These are phyloP conservation scores for Aspergillus viridinutans DNA, from an alignment of 2,329 filamentous ascomycete genomes.

Conservation along the genomic window DNA sequence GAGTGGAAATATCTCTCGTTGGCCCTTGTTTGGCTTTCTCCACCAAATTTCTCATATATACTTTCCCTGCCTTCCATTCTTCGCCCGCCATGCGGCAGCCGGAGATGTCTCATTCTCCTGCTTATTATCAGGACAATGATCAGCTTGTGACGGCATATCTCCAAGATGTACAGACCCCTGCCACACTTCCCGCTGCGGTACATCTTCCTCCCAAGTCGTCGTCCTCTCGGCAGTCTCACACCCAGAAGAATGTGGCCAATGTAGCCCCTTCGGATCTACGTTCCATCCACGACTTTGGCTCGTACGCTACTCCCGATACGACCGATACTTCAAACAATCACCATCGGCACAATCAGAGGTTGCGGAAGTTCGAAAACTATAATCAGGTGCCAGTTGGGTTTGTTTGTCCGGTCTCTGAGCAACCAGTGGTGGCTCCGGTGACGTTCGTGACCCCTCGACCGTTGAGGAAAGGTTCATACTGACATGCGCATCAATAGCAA, in stretches of 20 bases:
- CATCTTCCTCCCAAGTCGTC: conserved; percentile 10
- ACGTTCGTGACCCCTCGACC: conserved; percentile 19
- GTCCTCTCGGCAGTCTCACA: conserved; percentile 5
- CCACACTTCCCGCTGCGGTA: conserved; percentile 15
- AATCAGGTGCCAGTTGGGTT: conserved; percentile 13
- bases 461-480: conserved; percentile 20
- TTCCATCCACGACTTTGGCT: conserved; percentile 17
- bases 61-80: conserved; percentile 8
- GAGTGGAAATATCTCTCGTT: conserved; percentile 11
- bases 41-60: conserved; percentile 10
- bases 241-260: conserved; percentile 3
- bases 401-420: conserved; percentile 15
- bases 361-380: conserved; percentile 2
- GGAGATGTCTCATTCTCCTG: conserved; percentile 35
- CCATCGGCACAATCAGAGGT: conserved; percentile 8
- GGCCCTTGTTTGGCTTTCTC: conserved; percentile 15
- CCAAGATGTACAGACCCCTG: conserved; percentile 12
- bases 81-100: conserved; percentile 27
- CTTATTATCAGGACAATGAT: conserved; percentile 29
- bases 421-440: conserved; percentile 14
- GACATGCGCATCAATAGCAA: conserved; percentile 23
- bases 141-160: conserved; percentile 21
- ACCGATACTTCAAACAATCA: conserved; percentile 18
- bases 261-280: conserved; percentile 17
- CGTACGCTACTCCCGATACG: conserved; percentile 20